phyloP scores from a whole-genome alignment of 352 stramenopile species.

The Globisporangium ultimum region DNA sequence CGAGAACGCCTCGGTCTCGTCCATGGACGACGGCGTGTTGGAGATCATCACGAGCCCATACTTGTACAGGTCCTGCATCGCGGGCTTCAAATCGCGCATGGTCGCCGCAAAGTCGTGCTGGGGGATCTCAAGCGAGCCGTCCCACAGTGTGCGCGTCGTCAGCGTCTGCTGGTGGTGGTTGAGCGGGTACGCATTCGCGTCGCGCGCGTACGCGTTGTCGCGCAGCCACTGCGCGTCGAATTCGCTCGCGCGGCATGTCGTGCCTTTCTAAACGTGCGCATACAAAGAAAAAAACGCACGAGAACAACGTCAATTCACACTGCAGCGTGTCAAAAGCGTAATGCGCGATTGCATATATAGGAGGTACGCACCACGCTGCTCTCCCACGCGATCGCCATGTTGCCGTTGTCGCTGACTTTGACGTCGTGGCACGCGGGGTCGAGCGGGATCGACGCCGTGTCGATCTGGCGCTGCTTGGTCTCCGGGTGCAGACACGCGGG shows the following conservation, averaged over 20 bases:
- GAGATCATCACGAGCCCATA: slow-evolving; percentile 71
- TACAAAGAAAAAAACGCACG: background rate
- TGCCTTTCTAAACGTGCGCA: slow-evolving; percentile 32
- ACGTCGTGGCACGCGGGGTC: slow-evolving; percentile 41
- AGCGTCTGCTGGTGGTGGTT: slow-evolving; percentile 59
- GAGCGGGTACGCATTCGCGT: slow-evolving; percentile 38
- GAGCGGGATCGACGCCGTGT: slow-evolving; percentile 75
- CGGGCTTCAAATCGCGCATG: slow-evolving; percentile 53
- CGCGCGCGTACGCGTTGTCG: slow-evolving; percentile 61
- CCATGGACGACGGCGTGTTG: slow-evolving; percentile 65
- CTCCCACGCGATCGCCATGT: slow-evolving; percentile 58
- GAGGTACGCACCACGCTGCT: slow-evolving; percentile 37
- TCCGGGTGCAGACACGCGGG: slow-evolving; percentile 59
- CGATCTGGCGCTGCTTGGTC: slow-evolving; percentile 70
- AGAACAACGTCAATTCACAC: background rate
- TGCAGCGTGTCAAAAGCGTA: background rate
- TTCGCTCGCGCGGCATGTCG: slow-evolving; percentile 49
- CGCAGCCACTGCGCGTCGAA: slow-evolving; percentile 76
- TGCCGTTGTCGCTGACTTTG: slow-evolving; percentile 25
- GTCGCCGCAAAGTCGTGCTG: slow-evolving; percentile 36
- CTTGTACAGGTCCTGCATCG: slow-evolving; percentile 71
- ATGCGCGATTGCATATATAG: background rate
- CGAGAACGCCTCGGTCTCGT: slow-evolving; percentile 76
- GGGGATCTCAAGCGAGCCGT: slow-evolving; percentile 39
- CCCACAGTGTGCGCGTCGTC: slow-evolving; percentile 51